Conservation (phyloP, 106 monocot genomes). For the Alisma plantagoaquatica region DNA sequence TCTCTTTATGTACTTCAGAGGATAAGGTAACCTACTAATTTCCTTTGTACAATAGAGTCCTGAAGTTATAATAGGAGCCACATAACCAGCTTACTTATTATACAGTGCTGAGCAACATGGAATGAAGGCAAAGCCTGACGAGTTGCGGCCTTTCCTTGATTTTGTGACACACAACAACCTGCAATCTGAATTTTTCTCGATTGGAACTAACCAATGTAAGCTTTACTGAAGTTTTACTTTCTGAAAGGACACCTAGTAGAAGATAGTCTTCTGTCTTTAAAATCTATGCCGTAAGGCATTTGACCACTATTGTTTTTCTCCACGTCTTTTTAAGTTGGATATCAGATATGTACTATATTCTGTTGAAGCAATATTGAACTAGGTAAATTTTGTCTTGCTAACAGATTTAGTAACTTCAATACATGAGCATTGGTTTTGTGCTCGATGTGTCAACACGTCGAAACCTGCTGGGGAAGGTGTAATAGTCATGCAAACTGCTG, state of each 20-base stretch:
- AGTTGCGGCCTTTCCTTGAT: constrained; percentile 67
- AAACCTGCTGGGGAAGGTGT: constrained; percentile 86
- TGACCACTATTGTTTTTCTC: neutral
- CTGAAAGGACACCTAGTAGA: too few species aligned
- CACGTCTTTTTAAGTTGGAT: neutral
- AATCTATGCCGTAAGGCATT: too few species aligned
- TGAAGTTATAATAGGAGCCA: too few species aligned
- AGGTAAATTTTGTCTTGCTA: too few species aligned
- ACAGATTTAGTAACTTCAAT: constrained; percentile 92
- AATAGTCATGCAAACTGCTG: constrained; percentile 63
- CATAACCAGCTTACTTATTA: too few species aligned
- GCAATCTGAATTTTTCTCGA: constrained; percentile 58
- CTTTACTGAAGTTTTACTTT: too few species aligned
- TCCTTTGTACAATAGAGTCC: too few species aligned
- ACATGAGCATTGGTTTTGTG: constrained; percentile 87
- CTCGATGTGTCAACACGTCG: constrained; percentile 70
- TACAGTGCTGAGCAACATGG: constrained; percentile 94
- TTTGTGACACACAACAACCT: constrained; percentile 53
- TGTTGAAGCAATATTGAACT: too few species aligned
- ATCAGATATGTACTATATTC: neutral
- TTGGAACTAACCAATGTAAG: constrained; percentile 82
- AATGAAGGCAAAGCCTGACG: constrained; percentile 39
- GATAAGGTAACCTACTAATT: too few species aligned
- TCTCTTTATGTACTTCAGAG: too few species aligned
- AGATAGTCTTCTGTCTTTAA: too few species aligned